A percentile compares a stretch with the other conserved stretches of the same genome.
These are phyloP conservation scores for Salix koriyanagi DNA, from an alignment of 345 rosid genomes.

Conservation along the genomic window DNA sequence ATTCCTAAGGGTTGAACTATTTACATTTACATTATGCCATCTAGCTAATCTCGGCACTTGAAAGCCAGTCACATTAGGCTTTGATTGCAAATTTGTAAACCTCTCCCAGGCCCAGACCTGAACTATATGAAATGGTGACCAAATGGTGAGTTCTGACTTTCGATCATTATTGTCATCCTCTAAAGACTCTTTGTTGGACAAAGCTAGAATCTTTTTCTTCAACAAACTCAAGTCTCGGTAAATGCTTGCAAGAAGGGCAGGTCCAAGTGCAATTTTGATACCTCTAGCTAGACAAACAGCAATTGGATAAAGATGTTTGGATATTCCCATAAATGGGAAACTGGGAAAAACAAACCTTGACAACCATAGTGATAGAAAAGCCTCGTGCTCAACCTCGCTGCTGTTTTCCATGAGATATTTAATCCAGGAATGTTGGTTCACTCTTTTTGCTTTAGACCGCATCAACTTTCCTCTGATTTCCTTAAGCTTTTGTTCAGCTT, in stretches of 20 bases:
- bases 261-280: slow-evolving; percentile 44
- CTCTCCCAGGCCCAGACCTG: slow-evolving; percentile 51
- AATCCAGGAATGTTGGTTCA: not conserved
- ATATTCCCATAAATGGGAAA: not conserved
- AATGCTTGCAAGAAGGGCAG: slow-evolving; percentile 37
- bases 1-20: slow-evolving; percentile 1
- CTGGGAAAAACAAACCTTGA: slow-evolving; percentile 29
- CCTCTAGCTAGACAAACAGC: slow-evolving; percentile 40
- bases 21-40: slow-evolving; percentile 29
- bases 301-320: slow-evolving; percentile 9
- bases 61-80: slow-evolving; percentile 24
- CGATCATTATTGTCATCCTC: not conserved
- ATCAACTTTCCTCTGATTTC: slow-evolving; percentile 15
- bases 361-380: slow-evolving; percentile 43
- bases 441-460: not conserved
- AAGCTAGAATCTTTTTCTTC: slow-evolving; percentile 3
- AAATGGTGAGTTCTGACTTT: not conserved
- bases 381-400: slow-evolving; percentile 39
- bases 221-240: slow-evolving; percentile 35
- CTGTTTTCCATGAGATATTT: slow-evolving; percentile 22
- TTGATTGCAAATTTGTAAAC: slow-evolving; percentile 28
- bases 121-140: slow-evolving; percentile 34
- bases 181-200: not conserved
- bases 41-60: slow-evolving; percentile 38
- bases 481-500: slow-evolving; percentile 17